phyloP scores from a whole-genome alignment of 2,329 filamentous ascomycete species.

The Elsinoe necatrix region DNA sequence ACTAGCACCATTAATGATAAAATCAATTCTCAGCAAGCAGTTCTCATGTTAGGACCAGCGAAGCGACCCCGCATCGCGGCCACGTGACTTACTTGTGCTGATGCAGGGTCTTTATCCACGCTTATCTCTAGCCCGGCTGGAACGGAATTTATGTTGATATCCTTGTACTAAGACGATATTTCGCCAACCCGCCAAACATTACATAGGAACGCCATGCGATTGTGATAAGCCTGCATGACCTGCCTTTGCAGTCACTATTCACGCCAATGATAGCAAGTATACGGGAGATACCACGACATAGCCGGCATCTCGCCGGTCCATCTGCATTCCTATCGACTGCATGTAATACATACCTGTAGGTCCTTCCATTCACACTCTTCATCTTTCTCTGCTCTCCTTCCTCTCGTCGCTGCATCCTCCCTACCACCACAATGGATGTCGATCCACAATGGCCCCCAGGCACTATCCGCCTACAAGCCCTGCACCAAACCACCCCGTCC shows the following conservation, averaged over 20 bases:
- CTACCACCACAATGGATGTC: background rate
- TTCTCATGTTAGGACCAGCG: background rate
- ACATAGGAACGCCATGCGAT: background rate
- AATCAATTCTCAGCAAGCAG: background rate
- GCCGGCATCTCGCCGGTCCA: background rate
- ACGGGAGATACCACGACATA: background rate
- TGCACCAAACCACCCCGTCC: slow-evolving; percentile 16
- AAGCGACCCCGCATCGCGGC: background rate
- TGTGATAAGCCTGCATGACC: background rate
- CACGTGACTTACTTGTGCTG: background rate
- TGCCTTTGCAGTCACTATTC: background rate
- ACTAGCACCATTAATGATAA: background rate
- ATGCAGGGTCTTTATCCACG: background rate
- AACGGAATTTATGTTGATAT: background rate
- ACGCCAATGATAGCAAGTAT: background rate
- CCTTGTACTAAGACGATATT: background rate
- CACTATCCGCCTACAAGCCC: slow-evolving; percentile 23
- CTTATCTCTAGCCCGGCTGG: background rate
- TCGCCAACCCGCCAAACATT: background rate
- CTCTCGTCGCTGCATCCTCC: background rate
- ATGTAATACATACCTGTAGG: background rate
- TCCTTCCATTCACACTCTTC: background rate
- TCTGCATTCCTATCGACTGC: background rate
- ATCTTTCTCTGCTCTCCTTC: background rate
- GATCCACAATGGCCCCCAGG: slow-evolving; percentile 25